phyloP scores from a whole-genome alignment of 495 filamentous ascomycete genomes.

The Rostrohypoxylon terebratum region DNA sequence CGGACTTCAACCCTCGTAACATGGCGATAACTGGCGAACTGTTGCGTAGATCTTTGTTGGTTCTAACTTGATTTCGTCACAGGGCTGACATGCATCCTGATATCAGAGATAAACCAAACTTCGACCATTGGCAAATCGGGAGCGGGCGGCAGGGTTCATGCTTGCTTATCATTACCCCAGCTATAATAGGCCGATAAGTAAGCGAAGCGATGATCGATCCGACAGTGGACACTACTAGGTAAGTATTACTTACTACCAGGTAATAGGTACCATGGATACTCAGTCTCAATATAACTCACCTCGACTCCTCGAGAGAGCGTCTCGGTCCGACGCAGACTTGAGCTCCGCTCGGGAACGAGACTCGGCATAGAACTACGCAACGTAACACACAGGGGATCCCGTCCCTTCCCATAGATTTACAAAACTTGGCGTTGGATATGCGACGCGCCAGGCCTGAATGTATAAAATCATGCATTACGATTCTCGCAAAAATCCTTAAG shows the following conservation, averaged over 20 bases:
- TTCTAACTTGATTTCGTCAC: constrained; percentile 29
- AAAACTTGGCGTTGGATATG: constrained; percentile 3
- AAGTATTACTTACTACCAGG: too few species aligned
- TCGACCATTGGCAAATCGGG: constrained; percentile 32
- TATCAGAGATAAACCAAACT: constrained; percentile 32
- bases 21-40: not conserved
- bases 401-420: not conserved
- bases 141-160: constrained; percentile 19
- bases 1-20: not conserved
- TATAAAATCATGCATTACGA: constrained; percentile 37
- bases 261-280: too few species aligned
- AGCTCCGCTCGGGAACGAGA: constrained; percentile 17
- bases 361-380: too few species aligned
- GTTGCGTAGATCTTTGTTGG: constrained; percentile 19
- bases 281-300: not conserved
- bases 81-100: constrained; percentile 29
- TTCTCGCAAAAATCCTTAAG: constrained; percentile 36
- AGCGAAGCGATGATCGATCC: constrained; percentile 5
- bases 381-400: not conserved
- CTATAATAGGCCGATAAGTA: constrained; percentile 20
- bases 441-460: not conserved
- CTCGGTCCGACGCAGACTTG: constrained; percentile 15
- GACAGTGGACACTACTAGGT: too few species aligned
- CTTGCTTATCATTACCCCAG: constrained; percentile 43
- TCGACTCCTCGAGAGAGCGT: too few species aligned